phyloP scores from a whole-genome alignment of 352 stramenopile genomes.

The Phytophthora quininea region DNA sequence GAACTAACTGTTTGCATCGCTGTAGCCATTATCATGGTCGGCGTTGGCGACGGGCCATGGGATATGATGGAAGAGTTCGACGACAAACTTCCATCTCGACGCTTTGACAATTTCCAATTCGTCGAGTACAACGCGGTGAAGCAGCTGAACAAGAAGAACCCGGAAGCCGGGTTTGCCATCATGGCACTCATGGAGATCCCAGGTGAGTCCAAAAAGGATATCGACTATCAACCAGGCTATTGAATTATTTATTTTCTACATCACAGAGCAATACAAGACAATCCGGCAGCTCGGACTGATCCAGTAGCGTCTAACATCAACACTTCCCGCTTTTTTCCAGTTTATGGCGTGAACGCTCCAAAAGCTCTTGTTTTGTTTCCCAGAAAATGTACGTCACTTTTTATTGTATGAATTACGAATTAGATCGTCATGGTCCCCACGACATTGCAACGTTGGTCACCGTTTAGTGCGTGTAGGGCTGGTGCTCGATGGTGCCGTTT shows the following conservation, averaged over 20 bases:
- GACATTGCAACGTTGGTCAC: neutral
- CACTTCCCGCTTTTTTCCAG: neutral
- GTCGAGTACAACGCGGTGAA: slow-evolving; percentile 74
- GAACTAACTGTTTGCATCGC: neutral
- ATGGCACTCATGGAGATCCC: slow-evolving; percentile 79
- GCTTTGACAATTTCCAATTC: slow-evolving; percentile 85
- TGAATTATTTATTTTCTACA: neutral
- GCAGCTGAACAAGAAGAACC: slow-evolving; percentile 72
- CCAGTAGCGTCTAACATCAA: slow-evolving; percentile 16
- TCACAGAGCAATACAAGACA: slow-evolving; percentile 64
- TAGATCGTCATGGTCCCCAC: neutral
- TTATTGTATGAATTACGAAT: neutral
- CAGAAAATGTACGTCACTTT: neutral
- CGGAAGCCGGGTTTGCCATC: slow-evolving; percentile 72
- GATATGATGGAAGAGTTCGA: slow-evolving; percentile 83
- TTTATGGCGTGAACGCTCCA: neutral
- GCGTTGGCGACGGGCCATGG: slow-evolving; percentile 80
- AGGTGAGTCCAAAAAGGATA: slow-evolving; percentile 39
- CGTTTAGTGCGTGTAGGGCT: neutral
- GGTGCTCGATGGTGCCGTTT: slow-evolving; percentile 17
- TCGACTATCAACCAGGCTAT: neutral
- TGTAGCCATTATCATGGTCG: slow-evolving; percentile 56
- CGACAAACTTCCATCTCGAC: slow-evolving; percentile 58
- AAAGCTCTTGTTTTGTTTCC: too few relatives aligned
- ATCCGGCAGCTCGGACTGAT: slow-evolving; percentile 55